phyloP scores from a whole-genome alignment of 2,329 filamentous ascomycete genomes.

The Zalaria sp. region DNA sequence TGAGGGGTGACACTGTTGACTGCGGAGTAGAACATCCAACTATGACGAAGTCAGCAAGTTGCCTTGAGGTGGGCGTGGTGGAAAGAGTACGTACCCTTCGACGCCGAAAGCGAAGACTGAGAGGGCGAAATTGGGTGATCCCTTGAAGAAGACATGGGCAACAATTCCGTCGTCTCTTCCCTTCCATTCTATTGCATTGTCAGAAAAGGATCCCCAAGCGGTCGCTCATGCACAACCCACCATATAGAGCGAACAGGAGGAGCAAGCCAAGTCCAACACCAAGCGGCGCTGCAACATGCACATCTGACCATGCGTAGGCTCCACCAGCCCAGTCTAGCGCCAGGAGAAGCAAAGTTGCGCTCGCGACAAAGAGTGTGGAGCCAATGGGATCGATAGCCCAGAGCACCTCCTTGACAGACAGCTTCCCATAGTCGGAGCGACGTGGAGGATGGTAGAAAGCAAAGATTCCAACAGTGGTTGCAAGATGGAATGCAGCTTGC shows the following conservation, averaged over 20 bases:
- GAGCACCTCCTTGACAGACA: conserved; percentile 1
- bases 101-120: conserved; percentile 42
- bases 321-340: conserved; percentile 22
- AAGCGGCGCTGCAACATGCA: conserved; percentile 25
- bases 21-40: conserved; percentile 42
- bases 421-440: conserved; percentile 6
- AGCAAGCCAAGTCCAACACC: conserved; percentile 28
- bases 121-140: conserved; percentile 40
- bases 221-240: not conserved
- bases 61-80: conserved; percentile 9
- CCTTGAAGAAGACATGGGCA: conserved; percentile 41
- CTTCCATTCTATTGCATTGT: conserved; percentile 34
- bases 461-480: conserved; percentile 33
- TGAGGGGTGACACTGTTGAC: conserved; percentile 38
- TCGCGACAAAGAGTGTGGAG: conserved; percentile 18
- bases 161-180: conserved; percentile 39
- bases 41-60: conserved; percentile 3
- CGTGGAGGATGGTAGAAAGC: conserved; percentile 34
- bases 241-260: conserved; percentile 24
- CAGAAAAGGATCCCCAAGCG: not conserved
- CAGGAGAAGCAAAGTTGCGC: conserved; percentile 14
- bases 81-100: conserved; percentile 26
- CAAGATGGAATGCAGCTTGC: conserved; percentile 38
- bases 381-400: conserved; percentile 18
- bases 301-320: conserved; percentile 21